These are phyloP conservation scores for Lactarius quietus DNA, from an alignment of 768 basidiomycete genomes.

Conservation along the genomic window DNA sequence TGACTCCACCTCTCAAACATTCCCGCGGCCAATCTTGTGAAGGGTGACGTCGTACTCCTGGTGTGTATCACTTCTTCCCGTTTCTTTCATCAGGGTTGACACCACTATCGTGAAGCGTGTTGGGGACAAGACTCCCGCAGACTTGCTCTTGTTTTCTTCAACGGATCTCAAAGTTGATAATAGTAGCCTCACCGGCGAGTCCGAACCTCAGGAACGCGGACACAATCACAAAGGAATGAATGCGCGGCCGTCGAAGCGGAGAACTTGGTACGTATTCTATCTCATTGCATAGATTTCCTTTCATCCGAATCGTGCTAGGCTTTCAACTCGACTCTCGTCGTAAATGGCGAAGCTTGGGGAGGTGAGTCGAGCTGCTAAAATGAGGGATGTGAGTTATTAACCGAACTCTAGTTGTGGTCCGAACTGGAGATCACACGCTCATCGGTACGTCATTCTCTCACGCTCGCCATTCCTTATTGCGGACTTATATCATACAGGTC, in stretches of 20 bases:
- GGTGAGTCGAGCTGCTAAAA: slow-evolving; percentile 37
- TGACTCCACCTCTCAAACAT: slow-evolving; percentile 52
- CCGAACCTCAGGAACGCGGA: slow-evolving; percentile 61
- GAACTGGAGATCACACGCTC: slow-evolving; percentile 63
- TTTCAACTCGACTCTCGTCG: slow-evolving; percentile 67
- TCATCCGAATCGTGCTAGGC: slow-evolving; percentile 36
- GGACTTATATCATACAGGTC: slow-evolving; percentile 39
- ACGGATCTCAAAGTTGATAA: slow-evolving; percentile 69
- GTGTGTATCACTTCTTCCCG: slow-evolving; percentile 35
- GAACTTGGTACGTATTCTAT: slow-evolving; percentile 46
- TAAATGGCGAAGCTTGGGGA: slow-evolving; percentile 72
- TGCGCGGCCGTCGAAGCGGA: slow-evolving; percentile 58
- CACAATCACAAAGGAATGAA: slow-evolving; percentile 45
- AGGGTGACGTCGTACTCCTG: slow-evolving; percentile 62
- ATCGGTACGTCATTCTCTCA: slow-evolving; percentile 42
- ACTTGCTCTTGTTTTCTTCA: slow-evolving; percentile 55
- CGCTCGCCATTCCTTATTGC: background rate
- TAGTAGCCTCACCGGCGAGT: slow-evolving; percentile 67
- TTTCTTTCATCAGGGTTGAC: background rate
- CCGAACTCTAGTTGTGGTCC: slow-evolving; percentile 50
- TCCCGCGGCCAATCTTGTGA: slow-evolving; percentile 60
- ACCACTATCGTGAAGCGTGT: slow-evolving; percentile 41
- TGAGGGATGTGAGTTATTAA: background rate
- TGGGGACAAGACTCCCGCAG: slow-evolving; percentile 71
- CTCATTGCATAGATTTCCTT: background rate